Base-by-base conservation (phyloP, 768 basidiomycete genomes). In the Pholiota molesta region DNA sequence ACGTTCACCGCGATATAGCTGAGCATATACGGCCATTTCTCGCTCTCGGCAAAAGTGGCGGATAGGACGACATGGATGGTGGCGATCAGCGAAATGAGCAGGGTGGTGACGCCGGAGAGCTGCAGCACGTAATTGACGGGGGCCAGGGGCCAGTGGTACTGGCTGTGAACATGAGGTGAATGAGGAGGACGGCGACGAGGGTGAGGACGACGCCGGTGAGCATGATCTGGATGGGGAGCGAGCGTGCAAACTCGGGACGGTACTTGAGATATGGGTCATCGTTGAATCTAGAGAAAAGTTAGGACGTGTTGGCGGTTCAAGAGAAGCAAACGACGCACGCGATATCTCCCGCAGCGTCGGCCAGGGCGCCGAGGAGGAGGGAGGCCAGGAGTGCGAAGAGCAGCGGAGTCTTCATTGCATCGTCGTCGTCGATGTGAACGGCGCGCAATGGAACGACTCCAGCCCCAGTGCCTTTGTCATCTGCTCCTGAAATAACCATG, bases 111-210 rank as follows among this genome's bases (percentile, higher is more conserved):
- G 8, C 92, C 94, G 2, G 88, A 86, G 13, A 99, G 72, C 73
- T 99, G 97, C 35, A 98, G 86, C 57, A 88, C 80, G 75, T 93
- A 99, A 78, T 99, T 99, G 69, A 92, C 84, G 6, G 89, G 91
- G 0, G 95, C 94, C 42, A 99, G 88, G 0, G 95, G 94, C 84
- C 91, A 93, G 74, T 99, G 97, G 66, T 97, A 98, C 72, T 97
- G 94, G 90, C 91, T 5, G 97, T 98, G 78, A 99, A 97, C 62
- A 95, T 74, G 66, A 99, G 88, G 67, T 99, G 95, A 59, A 97
- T 87, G 68, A 97, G 81, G 45, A 99, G 88, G 19, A 97, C 90
- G 49, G 83, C 80, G 49, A 92, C 85, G 62, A 99, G 86, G 10
- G 97, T 92, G 64, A 97, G 78, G 5, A 94, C 86, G 64, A 97